These are phyloP conservation scores for Arxiozyma slooffiae DNA, from an alignment of 1,139 yeast species.

Conservation along the genomic window DNA sequence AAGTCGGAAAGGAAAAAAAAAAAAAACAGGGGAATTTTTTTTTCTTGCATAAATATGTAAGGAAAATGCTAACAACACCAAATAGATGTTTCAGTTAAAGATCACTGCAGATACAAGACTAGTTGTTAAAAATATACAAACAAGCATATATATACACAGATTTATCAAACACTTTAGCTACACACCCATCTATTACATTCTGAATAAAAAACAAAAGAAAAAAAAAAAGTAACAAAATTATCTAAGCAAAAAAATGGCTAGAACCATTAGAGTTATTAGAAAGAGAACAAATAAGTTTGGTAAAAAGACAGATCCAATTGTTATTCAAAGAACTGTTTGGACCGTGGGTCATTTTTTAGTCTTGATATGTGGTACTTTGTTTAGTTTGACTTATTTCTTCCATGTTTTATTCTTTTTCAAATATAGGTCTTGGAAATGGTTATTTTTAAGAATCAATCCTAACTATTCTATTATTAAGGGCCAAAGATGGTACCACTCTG, in stretches of 20 bases:
- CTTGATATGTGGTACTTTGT: constrained; percentile 42
- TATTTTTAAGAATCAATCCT: constrained; percentile 21
- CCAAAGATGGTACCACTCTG: constrained; percentile 34
- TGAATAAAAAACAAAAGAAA: background rate
- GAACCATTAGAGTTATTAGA: constrained; percentile 21
- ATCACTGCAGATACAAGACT: background rate
- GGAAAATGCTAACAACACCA: background rate
- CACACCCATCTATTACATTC: background rate
- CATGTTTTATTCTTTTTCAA: constrained; percentile 24
- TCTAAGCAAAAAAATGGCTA: constrained; percentile 9
- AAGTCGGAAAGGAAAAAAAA: too few species aligned
- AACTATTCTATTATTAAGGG: constrained; percentile 16
- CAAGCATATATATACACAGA: too few species aligned
- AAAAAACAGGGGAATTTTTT: too few species aligned
- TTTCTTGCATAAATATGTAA: background rate
- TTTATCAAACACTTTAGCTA: background rate
- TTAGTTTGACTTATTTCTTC: constrained; percentile 38
- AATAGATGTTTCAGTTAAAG: background rate
- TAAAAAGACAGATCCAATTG: constrained; percentile 16
- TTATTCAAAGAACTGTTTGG: constrained; percentile 45
- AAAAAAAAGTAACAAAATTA: background rate
- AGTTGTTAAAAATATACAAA: too few species aligned
- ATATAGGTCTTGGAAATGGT: constrained; percentile 29
- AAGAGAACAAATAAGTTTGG: constrained; percentile 16
- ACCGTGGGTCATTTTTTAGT: constrained; percentile 48